Percentiles rank a stretch among this genome's conserved stretches.
Conservation (phyloP, 2,329 filamentous ascomycete species). For the Ophiocordyceps unilateralis region DNA sequence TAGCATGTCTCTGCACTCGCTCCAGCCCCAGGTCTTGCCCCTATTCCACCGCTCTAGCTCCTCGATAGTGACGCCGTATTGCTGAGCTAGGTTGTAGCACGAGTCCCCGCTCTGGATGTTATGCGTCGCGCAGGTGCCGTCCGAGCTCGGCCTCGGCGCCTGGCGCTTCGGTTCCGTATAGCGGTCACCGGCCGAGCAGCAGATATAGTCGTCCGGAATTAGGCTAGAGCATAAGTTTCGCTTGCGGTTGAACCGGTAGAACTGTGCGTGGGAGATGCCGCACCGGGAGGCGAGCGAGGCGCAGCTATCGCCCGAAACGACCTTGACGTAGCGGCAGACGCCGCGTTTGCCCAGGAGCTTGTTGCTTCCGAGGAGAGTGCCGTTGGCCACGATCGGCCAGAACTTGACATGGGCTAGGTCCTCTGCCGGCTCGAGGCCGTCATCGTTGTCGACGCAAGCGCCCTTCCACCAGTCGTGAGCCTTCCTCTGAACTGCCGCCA, state of each 20-base stretch:
- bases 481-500: too few relatives aligned
- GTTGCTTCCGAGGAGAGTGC: too few relatives aligned
- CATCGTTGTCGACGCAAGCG: too few relatives aligned
- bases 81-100: constrained; percentile 14
- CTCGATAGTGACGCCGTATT: constrained; percentile 4
- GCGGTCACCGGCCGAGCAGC: constrained; percentile 19
- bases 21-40: constrained; percentile 11
- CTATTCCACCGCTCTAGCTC: constrained; percentile 10
- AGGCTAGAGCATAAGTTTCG: neutral
- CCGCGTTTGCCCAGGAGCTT: too few relatives aligned
- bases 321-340: too few relatives aligned
- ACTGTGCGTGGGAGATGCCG: neutral
- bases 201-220: constrained; percentile 9
- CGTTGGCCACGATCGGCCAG: too few relatives aligned
- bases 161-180: constrained; percentile 14
- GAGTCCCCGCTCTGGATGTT: constrained; percentile 13
- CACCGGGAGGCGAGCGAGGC: neutral
- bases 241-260: neutral
- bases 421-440: too few relatives aligned
- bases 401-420: too few relatives aligned
- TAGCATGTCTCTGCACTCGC: constrained; percentile 5
- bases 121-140: constrained; percentile 16
- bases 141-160: constrained; percentile 14
- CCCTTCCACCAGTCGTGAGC: too few relatives aligned
- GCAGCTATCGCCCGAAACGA: neutral